Evolutionary conservation across 2,329 filamentous ascomycete genomes (phyloP).

Genomic region (Trichophyton equinum): DNA sequence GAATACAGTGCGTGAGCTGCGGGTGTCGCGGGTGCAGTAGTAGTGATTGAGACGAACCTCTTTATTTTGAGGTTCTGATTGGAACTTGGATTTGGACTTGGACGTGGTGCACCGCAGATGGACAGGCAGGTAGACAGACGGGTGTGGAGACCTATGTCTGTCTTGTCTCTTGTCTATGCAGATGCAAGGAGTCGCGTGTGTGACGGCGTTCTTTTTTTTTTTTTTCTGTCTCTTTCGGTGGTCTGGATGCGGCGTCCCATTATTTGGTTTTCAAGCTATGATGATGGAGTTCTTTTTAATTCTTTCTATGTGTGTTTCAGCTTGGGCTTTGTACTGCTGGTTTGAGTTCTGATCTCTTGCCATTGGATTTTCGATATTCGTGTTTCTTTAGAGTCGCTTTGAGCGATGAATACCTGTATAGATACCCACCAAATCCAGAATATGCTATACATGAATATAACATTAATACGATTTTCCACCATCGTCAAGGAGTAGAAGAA

Average conservation of each 20-base stretch:
- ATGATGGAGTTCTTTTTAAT: background rate
- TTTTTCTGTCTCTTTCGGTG: background rate
- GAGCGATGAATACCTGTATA: background rate
- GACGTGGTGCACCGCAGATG: background rate
- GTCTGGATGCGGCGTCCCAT: background rate
- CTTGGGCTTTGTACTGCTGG: background rate
- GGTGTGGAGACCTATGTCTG: background rate
- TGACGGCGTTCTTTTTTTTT: background rate
- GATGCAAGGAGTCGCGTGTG: background rate
- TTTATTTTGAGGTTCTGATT: background rate
- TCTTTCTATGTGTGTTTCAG: background rate
- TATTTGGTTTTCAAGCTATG: background rate
- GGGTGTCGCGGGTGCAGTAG: constrained; percentile 86
- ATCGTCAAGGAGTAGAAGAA: background rate
- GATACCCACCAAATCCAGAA: background rate
- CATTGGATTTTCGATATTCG: background rate
- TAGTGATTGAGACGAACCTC: constrained; percentile 47
- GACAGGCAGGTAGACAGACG: background rate
- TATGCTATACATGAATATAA: background rate
- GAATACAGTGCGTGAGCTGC: constrained; percentile 88
- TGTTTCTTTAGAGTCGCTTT: background rate
- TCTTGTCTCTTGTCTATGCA: no score
- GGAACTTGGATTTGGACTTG: background rate
- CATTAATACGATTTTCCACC: background rate
- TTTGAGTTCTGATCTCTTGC: background rate